Evolutionary conservation across 352 stramenopile species (phyloP), one percentile per base, ranked within the genome.

Genomic region (Globisporangium emineosum): DNA sequence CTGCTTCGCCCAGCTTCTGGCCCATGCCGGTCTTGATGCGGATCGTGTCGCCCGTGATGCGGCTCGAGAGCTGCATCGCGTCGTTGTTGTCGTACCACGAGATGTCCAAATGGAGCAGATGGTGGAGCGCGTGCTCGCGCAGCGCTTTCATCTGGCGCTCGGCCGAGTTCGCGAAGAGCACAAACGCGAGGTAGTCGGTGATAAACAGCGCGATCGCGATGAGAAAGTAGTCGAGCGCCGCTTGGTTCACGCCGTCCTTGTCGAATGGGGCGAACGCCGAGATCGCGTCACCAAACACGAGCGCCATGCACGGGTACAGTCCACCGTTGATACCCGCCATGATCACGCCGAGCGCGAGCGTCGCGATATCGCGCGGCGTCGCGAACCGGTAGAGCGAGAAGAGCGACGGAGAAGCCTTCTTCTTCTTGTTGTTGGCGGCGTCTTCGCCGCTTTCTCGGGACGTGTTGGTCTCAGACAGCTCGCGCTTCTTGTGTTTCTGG

Each of bases 221-320:
- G 40, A 47, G 21, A 17, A 47, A 47, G 40, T 47, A 47, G 40
- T 47, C 40, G 17, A 47, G 40, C 5, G 40, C 40, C 5, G 40
- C 40, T 21, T 47, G 40, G 62, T 78, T 74, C 25, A 84, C 42
- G 8, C 25, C 59, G 10, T 59, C 49, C 6, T 50, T 61, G 45
- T 73, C 66, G 33, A 57, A 52, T 12, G 73, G 68, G 8, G 67
- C 49, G 45, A 86, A 86, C 13, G 69, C 68, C n/a, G 70, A 62
- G 64, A 86, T 71, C 4, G 70, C 71, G 15, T 81, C 49, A 12
- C 72, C 76, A 55, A 82, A 81, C 8, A 84, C 60, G 27, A 81
- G 62, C 27, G 69, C 70, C 72, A 79, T 77, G 32, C 66, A 76
- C 43, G 72, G 72, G 30, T 67, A 68, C 10, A 75, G 50, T 10